phyloP scores from a whole-genome alignment of 2,329 filamentous ascomycete genomes.

The Hypomyces rosellus region DNA sequence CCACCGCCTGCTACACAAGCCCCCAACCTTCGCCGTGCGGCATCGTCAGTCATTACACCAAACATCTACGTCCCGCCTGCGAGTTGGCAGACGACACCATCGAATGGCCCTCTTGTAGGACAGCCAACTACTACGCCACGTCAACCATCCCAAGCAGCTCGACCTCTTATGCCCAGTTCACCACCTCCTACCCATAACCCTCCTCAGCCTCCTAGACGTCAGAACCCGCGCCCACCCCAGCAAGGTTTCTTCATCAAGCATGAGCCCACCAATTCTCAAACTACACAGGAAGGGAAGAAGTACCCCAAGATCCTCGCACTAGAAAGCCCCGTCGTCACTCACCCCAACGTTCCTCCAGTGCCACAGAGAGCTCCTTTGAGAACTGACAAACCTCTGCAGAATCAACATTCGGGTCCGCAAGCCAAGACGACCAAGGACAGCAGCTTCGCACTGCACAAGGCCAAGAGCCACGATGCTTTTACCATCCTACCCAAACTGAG shows the following conservation, averaged over 20 bases:
- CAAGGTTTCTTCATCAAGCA: background rate
- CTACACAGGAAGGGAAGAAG: background rate
- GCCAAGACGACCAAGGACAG: slow-evolving; percentile 8
- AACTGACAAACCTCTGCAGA: background rate
- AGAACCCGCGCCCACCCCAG: too few relatives aligned
- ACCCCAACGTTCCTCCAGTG: background rate
- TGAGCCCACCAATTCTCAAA: background rate
- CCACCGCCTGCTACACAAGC: background rate
- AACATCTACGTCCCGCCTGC: slow-evolving; percentile 10
- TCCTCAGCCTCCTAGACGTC: too few relatives aligned
- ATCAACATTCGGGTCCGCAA: background rate
- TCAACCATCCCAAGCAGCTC: too few relatives aligned
- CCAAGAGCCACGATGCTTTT: slow-evolving; percentile 15
- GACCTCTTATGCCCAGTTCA: too few relatives aligned
- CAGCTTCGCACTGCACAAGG: slow-evolving; percentile 18
- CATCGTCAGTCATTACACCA: slow-evolving; percentile 17
- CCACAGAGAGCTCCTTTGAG: too few relatives aligned
- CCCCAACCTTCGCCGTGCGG: slow-evolving; percentile 11
- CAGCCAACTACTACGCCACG: too few relatives aligned
- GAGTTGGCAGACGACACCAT: background rate
- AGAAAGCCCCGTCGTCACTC: slow-evolving; percentile 2
- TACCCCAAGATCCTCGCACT: background rate
- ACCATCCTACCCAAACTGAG: slow-evolving; percentile 17
- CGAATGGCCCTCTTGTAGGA: too few relatives aligned
- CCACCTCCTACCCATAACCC: too few relatives aligned